Conservation (phyloP, 495 filamentous ascomycete species). For the Podospora bellae-mahoneyi region DNA sequence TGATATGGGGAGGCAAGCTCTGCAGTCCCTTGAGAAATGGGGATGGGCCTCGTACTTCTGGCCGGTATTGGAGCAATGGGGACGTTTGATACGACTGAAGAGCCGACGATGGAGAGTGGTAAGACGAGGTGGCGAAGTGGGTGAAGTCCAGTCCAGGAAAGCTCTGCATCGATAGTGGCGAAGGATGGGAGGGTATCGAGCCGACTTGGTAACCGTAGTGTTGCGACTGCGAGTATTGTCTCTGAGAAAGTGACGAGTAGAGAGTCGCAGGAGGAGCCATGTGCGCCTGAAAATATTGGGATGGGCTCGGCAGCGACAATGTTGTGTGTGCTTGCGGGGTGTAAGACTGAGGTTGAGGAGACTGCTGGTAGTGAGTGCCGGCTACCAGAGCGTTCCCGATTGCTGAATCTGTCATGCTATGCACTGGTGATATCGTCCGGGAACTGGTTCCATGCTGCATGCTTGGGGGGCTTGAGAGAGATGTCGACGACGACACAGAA, state of each 20-base stretch:
- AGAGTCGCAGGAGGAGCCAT: slow-evolving; percentile 15
- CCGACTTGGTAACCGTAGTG: slow-evolving; percentile 20
- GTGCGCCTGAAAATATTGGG: slow-evolving; percentile 23
- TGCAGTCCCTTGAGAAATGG: slow-evolving; percentile 4
- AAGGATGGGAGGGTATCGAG: slow-evolving; percentile 14
- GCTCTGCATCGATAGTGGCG: slow-evolving; percentile 17
- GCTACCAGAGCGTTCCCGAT: background rate
- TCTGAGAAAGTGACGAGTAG: slow-evolving; percentile 18
- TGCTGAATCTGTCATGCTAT: slow-evolving; percentile 10
- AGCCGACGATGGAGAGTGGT: slow-evolving; percentile 9
- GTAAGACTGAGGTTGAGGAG: slow-evolving; percentile 11
- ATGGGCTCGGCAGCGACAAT: slow-evolving; percentile 15
- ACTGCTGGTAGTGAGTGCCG: slow-evolving; percentile 16
- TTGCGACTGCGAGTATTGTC: slow-evolving; percentile 13
- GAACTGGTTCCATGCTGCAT: slow-evolving; percentile 15
- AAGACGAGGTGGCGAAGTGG: slow-evolving; percentile 10
- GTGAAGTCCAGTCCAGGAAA: slow-evolving; percentile 15
- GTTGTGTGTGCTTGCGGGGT: slow-evolving; percentile 6
- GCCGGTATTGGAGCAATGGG: background rate
- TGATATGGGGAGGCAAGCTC: slow-evolving; percentile 1
- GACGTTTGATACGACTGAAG: slow-evolving; percentile 12
- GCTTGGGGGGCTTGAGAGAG: slow-evolving; percentile 9
- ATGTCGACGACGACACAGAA: slow-evolving; percentile 24
- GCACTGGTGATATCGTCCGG: slow-evolving; percentile 27
- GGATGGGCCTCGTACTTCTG: background rate